Conservation (phyloP, 1,284 basidiomycete species). For the Sporisorium graminicola region DNA sequence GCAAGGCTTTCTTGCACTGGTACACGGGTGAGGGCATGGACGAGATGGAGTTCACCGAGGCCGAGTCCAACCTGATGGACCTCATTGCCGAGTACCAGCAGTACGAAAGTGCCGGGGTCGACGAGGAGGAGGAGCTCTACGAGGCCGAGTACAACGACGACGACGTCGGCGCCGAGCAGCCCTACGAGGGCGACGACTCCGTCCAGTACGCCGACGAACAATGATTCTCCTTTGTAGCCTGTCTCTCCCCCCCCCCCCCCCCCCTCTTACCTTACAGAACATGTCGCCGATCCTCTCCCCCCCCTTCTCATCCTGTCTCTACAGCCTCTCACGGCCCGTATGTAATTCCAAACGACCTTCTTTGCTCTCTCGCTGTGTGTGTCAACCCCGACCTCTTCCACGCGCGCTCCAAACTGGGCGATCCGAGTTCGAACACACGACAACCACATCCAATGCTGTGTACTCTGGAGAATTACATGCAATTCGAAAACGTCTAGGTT, state of each 20-base stretch:
- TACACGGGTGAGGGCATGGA: constrained; percentile 71
- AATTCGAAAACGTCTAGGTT: too few species aligned
- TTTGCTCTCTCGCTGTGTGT: neutral
- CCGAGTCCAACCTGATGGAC: constrained; percentile 68
- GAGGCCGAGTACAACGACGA: constrained; percentile 50
- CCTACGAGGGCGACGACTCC: constrained; percentile 17
- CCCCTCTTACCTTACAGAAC: too few species aligned
- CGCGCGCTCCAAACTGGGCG: too few species aligned
- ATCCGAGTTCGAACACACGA: too few species aligned
- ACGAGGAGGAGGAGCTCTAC: constrained; percentile 55
- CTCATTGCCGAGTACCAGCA: constrained; percentile 71
- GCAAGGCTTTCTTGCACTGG: constrained; percentile 71
- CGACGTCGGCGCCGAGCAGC: neutral
- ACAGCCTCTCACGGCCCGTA: neutral
- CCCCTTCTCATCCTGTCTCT: neutral
- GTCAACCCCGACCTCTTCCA: neutral
- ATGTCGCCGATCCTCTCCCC: neutral
- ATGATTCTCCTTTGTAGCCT: too few species aligned
- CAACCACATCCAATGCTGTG: too few species aligned
- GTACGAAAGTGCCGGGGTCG: constrained; percentile 69
- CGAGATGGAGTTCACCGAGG: constrained; percentile 71
- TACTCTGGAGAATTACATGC: too few species aligned
- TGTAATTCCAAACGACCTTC: neutral
- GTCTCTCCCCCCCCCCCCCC: too few species aligned
- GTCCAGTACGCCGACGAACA: constrained; percentile 46